These are phyloP conservation scores for Lobulomyces angularis DNA, from an alignment of 192 early-diverging fungal species.

Conservation along the genomic window DNA sequence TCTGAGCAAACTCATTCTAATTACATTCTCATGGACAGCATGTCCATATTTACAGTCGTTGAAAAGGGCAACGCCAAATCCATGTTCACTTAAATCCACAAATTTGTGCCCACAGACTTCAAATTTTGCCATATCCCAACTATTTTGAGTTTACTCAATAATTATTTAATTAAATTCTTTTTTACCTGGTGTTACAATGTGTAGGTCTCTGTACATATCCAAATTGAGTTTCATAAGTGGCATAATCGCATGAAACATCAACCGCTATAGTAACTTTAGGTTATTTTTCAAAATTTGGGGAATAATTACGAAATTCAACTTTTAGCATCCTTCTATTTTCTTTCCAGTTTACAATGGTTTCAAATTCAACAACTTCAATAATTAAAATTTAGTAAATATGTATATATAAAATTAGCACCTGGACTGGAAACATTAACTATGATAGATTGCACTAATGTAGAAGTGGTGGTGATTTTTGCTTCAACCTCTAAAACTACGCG, in stretches of 20 bases:
- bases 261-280: slow-evolving; percentile 88
- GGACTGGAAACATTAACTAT: slow-evolving; percentile 58
- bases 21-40: slow-evolving; percentile 63
- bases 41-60: slow-evolving; percentile 97
- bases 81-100: slow-evolving; percentile 90
- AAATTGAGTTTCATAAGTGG: slow-evolving; percentile 94
- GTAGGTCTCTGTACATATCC: slow-evolving; percentile 85
- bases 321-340: slow-evolving; percentile 72
- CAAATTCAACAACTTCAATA: slow-evolving; percentile 87
- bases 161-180: slow-evolving; percentile 22
- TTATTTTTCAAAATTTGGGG: slow-evolving; percentile 5
- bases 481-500: slow-evolving; percentile 58
- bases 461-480: slow-evolving; percentile 50
- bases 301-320: not conserved
- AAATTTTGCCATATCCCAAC: slow-evolving; percentile 71
- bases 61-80: slow-evolving; percentile 85
- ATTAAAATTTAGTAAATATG: too few relatives aligned
- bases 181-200: slow-evolving; percentile 90
- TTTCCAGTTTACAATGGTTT: slow-evolving; percentile 80
- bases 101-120: slow-evolving; percentile 97
- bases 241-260: slow-evolving; percentile 67
- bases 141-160: too few relatives aligned
- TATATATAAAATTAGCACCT: too few relatives aligned
- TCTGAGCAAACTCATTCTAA: slow-evolving; percentile 76
- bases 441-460: slow-evolving; percentile 62